Base-by-base conservation (phyloP, 1,284 basidiomycete genomes). In the Apiotrichum laibachii region DNA sequence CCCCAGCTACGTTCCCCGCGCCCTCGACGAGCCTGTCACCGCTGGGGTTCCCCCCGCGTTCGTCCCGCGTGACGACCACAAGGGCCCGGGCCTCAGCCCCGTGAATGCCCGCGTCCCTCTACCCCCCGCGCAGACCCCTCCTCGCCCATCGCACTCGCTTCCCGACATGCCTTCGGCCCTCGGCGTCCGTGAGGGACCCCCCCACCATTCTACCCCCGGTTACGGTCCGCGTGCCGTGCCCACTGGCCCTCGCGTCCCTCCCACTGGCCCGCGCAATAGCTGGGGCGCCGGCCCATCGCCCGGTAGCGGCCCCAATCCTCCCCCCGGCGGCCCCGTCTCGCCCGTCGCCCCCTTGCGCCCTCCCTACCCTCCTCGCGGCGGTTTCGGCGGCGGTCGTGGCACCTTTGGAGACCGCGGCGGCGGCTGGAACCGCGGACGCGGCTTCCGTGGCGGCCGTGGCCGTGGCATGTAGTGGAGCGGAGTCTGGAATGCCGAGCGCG, bases 141-240 rank as follows among this genome's bases (percentile, higher is more conserved):
- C 63, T 12, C 43, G 55, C 44, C 47, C 53, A 9, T 43, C 50
- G 11, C 57, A 59, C 12, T 3, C 42, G 7, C 58, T 60, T 19
- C 63, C 58, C n/a, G 60, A 60, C 45, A 62, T 62, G 55, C 60
- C 60, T 1, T 50, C 60, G n/a, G 57, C 56, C 1, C 53, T 61
- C 2, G 51, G 49, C 5, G 44, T 40, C n/a, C 57, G 58, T 7
- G 63, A 65, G 34, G 63, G 57, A 0, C 60, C 63, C 0, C 57
- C 60, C 6, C 63, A 61, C 55, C 55, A 61, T 42, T 39, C 35
- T 9, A 40, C 40, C 18, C 35, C 45, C n/a, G 37, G 49, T 5
- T 53, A 53, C 42, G 51, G 51, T 18, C 49, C 51, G 15, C 60
- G 60, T 15, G 51, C 57, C 3, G 57, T 58, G 6, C 60, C 63